phyloP scores from a whole-genome alignment of 441 rosid genomes.

The Biscutella laevigata region DNA sequence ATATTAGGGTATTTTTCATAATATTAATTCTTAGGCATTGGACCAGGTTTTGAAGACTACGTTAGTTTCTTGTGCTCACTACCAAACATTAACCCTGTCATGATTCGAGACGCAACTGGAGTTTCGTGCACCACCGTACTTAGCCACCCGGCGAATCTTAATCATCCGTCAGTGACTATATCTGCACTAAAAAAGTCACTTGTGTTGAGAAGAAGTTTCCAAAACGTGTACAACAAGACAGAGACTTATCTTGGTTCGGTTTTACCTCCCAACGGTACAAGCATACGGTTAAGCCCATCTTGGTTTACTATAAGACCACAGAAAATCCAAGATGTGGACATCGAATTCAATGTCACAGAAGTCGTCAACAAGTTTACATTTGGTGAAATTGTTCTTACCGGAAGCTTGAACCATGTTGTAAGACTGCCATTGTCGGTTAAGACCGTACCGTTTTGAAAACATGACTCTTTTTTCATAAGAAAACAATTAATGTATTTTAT shows the following conservation, averaged over 20 bases:
- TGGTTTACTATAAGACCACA: constrained; percentile 51
- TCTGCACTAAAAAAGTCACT: constrained; percentile 38
- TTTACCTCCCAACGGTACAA: constrained; percentile 58
- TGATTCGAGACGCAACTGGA: constrained; percentile 39
- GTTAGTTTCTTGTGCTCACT: constrained; percentile 62
- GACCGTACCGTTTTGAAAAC: constrained; percentile 33
- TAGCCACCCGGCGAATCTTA: constrained; percentile 56
- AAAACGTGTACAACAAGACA: constrained; percentile 40
- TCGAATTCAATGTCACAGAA: constrained; percentile 38
- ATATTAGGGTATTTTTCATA: background rate
- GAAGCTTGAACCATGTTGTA: constrained; percentile 58
- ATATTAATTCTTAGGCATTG: background rate
- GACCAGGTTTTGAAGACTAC: constrained; percentile 54
- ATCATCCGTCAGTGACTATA: constrained; percentile 71
- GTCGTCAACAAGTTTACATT: constrained; percentile 43
- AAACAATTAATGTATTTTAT: too few relatives aligned
- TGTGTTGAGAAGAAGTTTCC: constrained; percentile 45
- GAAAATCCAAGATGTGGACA: constrained; percentile 42
- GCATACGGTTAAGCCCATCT: constrained; percentile 44
- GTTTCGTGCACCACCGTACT: constrained; percentile 36
- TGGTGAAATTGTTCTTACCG: constrained; percentile 66
- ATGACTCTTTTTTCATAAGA: too few relatives aligned
- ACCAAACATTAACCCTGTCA: constrained; percentile 35
- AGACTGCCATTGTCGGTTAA: constrained; percentile 56
- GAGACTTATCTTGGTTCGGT: constrained; percentile 51